Evolutionary conservation across 2,329 filamentous ascomycete genomes (phyloP), one percentile per base, ranked within the genome.

Genomic region (Septoria petroselini): DNA sequence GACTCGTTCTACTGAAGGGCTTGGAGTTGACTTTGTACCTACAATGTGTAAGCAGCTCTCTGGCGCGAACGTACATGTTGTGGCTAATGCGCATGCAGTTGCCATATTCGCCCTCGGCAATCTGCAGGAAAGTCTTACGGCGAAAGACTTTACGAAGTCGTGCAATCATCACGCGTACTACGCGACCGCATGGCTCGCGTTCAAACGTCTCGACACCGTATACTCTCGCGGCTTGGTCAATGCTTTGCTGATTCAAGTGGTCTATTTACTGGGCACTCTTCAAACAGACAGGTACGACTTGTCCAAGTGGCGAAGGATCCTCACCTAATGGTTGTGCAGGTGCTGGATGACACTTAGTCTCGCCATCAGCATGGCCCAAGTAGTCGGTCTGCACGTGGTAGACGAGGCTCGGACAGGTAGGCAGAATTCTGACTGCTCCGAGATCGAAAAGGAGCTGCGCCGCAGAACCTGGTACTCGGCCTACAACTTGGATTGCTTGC

Each of bases 261-360:
- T 8, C n/a, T 45, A 53, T 31, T 23, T 53, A 8, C 19, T 53
- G 14, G 46, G 35, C 7, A 53, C 39, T 18, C 44, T 40, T 17
- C 44, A 53, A 37, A 49, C 41, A n/a, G 50, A 53, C 12, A 43
- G 41, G 50, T 53, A 37, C 44, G 50, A 29, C 4, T 12, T 15
- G 5, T 9, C 7, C 14, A 11, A n/a, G n/a, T n/a, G n/a, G n/a
- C n/a, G n/a, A n/a, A n/a, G n/a, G n/a, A n/a, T n/a, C 15, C 1
- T 38, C 11, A 3, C 21, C 41, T 45, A 14, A 45, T 27, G 9
- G 27, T n/a, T n/a, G n/a, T 19, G 21, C 9, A 49, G 46, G 18
- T 42, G 39, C 30, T 49, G 46, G 46, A 49, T 41, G 29, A 35
- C 40, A 4, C 33, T 49, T 14, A 41, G 46, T 15, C 37, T 49